phyloP scores from a whole-genome alignment of 768 basidiomycete species.

The Tylopilus sp. region DNA sequence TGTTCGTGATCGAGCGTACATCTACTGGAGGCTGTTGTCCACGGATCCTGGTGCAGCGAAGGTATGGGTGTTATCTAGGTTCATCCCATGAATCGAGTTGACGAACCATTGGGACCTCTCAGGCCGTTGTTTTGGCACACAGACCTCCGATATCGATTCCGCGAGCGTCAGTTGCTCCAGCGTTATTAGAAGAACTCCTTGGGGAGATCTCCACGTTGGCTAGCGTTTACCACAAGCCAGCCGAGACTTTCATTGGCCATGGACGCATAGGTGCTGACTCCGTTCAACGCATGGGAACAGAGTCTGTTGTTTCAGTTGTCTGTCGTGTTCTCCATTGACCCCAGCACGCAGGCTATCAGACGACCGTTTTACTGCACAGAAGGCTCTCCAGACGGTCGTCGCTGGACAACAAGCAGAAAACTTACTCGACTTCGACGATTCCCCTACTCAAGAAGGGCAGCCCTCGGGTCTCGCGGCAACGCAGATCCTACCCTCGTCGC shows the following conservation, averaged over 20 bases:
- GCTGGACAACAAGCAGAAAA: slow-evolving; percentile 94
- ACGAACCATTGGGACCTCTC: background rate
- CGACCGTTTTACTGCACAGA: slow-evolving; percentile 70
- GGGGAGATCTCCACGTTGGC: slow-evolving; percentile 87
- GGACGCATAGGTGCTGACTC: slow-evolving; percentile 85
- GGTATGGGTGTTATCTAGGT: slow-evolving; percentile 39
- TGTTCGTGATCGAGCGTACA: slow-evolving; percentile 94
- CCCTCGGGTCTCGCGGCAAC: slow-evolving; percentile 80
- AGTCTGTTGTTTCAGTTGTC: slow-evolving; percentile 40
- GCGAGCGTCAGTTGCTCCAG: slow-evolving; percentile 84
- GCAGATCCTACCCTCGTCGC: slow-evolving; percentile 63
- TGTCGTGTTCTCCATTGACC: slow-evolving; percentile 2
- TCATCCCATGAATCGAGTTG: background rate
- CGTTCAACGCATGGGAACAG: slow-evolving; percentile 58
- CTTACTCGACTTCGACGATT: slow-evolving; percentile 89
- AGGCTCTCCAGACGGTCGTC: slow-evolving; percentile 85
- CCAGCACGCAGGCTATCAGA: slow-evolving; percentile 47
- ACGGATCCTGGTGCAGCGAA: slow-evolving; percentile 96
- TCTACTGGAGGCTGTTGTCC: slow-evolving; percentile 94
- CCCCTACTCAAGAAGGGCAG: slow-evolving; percentile 49
- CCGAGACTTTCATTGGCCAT: slow-evolving; percentile 91
- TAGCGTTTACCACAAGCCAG: slow-evolving; percentile 97
- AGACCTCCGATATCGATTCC: slow-evolving; percentile 93
- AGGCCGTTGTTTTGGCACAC: slow-evolving; percentile 86
- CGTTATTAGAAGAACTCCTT: slow-evolving; percentile 85